These are phyloP conservation scores for Solioccasus polychromus DNA, from an alignment of 768 basidiomycete genomes.

Conservation along the genomic window DNA sequence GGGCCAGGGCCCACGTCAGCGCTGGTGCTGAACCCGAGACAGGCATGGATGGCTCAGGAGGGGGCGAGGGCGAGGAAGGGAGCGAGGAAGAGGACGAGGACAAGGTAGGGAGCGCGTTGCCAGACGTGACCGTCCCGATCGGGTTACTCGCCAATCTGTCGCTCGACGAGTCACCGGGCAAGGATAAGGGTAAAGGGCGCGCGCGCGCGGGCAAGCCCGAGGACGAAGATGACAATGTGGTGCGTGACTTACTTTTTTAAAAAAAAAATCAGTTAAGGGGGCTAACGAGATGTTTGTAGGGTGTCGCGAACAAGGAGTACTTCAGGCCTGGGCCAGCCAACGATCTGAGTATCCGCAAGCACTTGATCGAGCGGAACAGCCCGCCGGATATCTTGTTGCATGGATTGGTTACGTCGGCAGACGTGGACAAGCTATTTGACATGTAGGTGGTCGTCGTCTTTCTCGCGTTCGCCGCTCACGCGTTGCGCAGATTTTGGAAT, in stretches of 20 bases:
- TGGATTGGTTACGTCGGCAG: constrained; percentile 71
- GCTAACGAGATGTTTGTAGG: constrained; percentile 43
- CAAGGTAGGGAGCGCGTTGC: constrained; percentile 49
- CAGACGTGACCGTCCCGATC: constrained; percentile 71
- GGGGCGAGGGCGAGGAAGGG: constrained; percentile 30
- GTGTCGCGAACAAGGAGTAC: constrained; percentile 76
- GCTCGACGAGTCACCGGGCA: constrained; percentile 51
- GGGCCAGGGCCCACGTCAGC: too few relatives aligned
- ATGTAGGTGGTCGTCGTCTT: constrained; percentile 53
- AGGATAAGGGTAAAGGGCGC: constrained; percentile 37
- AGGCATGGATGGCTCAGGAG: constrained; percentile 41
- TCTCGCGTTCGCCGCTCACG: neutral
- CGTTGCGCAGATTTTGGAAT: constrained; percentile 61
- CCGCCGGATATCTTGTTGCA: constrained; percentile 82
- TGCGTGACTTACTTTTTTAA: too few relatives aligned
- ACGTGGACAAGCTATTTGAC: constrained; percentile 80
- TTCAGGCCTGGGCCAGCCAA: constrained; percentile 79
- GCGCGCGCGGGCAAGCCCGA: constrained; percentile 31
- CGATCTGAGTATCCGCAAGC: constrained; percentile 65
- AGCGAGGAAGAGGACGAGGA: constrained; percentile 40
- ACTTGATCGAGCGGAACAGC: constrained; percentile 72
- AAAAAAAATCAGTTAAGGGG: too few relatives aligned
- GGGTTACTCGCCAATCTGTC: constrained; percentile 73
- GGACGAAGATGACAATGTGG: constrained; percentile 64
- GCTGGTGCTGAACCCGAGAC: too few relatives aligned